Base-by-base conservation (phyloP, 257 asterid species). In the Solanum habrochaites region DNA sequence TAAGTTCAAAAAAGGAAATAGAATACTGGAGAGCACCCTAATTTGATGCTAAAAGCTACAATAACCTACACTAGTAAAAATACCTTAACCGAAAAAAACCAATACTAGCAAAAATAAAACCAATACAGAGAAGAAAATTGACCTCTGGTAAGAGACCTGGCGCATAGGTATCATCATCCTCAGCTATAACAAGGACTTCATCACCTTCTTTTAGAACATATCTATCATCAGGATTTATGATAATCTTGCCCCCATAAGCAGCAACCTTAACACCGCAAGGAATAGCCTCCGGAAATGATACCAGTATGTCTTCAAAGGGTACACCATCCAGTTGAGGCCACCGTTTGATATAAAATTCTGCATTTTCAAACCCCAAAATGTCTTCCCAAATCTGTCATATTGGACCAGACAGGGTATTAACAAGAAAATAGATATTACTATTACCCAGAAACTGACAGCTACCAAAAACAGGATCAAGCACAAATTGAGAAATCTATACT, bases 121-220 rank as follows among this genome's bases (percentile, higher is more conserved):
- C 64, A 56, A 6, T 85, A 62, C 27, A 88, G 72, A 85, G 92
- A 73, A 73, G 90, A 87, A 87, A 85, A 52, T 86, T 83, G 88
- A 96, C 98, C 98, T 95, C 90, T n/a, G 98, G 95, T 83, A 94
- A 82, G 90, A 98, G 93, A 87, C 94, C 93, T 42, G 99, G 99
- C 86, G 96, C 93, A 91, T 96, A 96, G 69, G 99, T 96, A 93
- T 96, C 99, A 90, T 96, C 99, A 88, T 96, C 99, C 92, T 96
- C 99, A 37, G 99, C 99, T 90, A 96, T 95, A 88, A 96, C 98
- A 89, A 96, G 98, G 90, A 96, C 89, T 90, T 95, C 98, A 88
- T 96, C 99, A 88, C 98, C 99, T 91, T 94, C 98, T 91, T 88
- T 93, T 43, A 96, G 88, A 86, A 95, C 90, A 91, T 96, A 96